A percentile compares a stretch with the other conserved stretches of the same genome.
phyloP scores from a whole-genome alignment of 2,329 filamentous ascomycete species.

The Diplodia corticola region DNA sequence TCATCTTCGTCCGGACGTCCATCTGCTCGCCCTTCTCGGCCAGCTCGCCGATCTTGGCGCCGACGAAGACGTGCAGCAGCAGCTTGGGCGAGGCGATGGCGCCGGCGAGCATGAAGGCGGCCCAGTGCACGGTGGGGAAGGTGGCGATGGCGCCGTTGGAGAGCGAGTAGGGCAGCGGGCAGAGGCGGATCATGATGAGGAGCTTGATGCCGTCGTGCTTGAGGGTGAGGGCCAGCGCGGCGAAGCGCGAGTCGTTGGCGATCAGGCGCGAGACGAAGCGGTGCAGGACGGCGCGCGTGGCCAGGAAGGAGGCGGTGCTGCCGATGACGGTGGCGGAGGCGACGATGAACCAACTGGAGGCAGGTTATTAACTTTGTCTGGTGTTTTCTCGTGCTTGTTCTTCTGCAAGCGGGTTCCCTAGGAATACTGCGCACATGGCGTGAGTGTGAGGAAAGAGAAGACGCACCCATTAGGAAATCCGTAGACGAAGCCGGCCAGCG shows the following conservation, averaged over 20 bases:
- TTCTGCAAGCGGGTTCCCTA: constrained; percentile 4
- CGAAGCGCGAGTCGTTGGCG: constrained; percentile 80
- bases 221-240: constrained; percentile 82
- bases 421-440: neutral
- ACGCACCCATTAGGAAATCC: constrained; percentile 70
- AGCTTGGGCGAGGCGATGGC: constrained; percentile 82
- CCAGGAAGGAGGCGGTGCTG: constrained; percentile 75
- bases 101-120: constrained; percentile 78
- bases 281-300: constrained; percentile 76
- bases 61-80: constrained; percentile 89
- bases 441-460: neutral
- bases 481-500: constrained; percentile 69
- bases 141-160: constrained; percentile 94
- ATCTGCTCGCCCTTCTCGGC: constrained; percentile 84
- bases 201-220: constrained; percentile 88
- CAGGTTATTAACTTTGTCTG: neutral
- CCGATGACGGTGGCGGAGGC: constrained; percentile 76
- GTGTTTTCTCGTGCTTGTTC: too few species aligned
- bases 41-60: constrained; percentile 75
- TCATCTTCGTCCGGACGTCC: constrained; percentile 71
- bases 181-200: constrained; percentile 87
- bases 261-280: constrained; percentile 78
- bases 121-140: constrained; percentile 79
- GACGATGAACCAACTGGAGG: constrained; percentile 75
- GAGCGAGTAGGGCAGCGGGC: constrained; percentile 87